Evolutionary conservation across 1,284 basidiomycete species (phyloP).

Genomic region (Ganoderma multipileum): DNA sequence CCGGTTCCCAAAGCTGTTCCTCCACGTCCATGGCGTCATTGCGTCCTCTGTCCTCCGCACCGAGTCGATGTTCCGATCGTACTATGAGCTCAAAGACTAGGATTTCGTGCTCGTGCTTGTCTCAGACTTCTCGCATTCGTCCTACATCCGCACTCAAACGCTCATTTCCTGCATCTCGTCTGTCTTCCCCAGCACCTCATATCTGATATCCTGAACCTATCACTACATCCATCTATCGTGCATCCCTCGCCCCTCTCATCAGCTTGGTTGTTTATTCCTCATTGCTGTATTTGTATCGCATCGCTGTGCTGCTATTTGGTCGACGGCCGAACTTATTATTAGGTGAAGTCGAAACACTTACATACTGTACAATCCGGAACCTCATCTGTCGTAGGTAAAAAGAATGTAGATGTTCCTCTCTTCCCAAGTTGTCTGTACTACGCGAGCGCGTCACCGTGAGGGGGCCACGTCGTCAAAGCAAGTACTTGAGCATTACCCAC

Average conservation of each 20-base stretch:
- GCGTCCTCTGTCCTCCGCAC: conserved; percentile 66
- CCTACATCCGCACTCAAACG: background rate
- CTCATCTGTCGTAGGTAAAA: background rate
- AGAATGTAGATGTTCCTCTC: conserved; percentile 4
- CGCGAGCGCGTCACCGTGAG: no score
- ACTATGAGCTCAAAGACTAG: conserved; percentile 76
- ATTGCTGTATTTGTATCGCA: conserved; percentile 31
- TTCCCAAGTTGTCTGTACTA: background rate
- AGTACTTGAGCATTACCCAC: no score
- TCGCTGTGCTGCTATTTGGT: conserved; percentile 27
- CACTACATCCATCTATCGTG: conserved; percentile 7
- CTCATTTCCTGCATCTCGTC: background rate
- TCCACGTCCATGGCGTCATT: conserved; percentile 91
- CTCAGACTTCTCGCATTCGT: no score
- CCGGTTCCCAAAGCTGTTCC: conserved; percentile 90
- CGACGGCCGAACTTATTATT: background rate
- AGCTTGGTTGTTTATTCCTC: conserved; percentile 29
- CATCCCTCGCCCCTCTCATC: background rate
- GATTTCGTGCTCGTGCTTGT: background rate
- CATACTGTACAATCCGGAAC: background rate
- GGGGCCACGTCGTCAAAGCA: no score
- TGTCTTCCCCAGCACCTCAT: conserved; percentile 6
- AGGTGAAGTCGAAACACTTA: background rate
- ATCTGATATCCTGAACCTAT: background rate
- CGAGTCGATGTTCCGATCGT: conserved; percentile 88